Conservation (phyloP, 495 filamentous ascomycete genomes). For the Neurospora hispaniola region DNA sequence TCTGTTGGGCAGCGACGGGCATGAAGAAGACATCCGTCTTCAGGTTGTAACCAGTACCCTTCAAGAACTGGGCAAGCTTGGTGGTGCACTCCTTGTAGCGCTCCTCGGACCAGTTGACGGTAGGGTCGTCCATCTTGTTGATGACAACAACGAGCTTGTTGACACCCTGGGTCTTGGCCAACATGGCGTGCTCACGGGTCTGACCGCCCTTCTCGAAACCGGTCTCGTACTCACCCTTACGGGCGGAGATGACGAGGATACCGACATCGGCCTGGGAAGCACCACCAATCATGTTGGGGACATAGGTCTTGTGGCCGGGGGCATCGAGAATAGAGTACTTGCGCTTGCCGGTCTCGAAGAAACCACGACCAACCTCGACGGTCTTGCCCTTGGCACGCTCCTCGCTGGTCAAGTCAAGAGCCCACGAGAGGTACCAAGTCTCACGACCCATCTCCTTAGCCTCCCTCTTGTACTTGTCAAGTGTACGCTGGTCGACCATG, state of each 20-base stretch:
- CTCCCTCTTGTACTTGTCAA: constrained; percentile 96
- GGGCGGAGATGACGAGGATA: constrained; percentile 89
- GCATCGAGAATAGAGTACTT: constrained; percentile 92
- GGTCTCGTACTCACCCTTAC: constrained; percentile 98
- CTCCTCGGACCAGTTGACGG: constrained; percentile 87
- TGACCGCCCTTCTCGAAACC: constrained; percentile 99
- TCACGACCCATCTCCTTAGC: constrained; percentile 94
- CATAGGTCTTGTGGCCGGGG: constrained; percentile 92
- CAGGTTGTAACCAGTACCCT: constrained; percentile 80
- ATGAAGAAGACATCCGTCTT: constrained; percentile 90
- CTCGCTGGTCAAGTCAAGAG: constrained; percentile 90
- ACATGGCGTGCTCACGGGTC: constrained; percentile 90
- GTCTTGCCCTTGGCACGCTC: constrained; percentile 97
- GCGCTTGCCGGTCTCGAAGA: constrained; percentile 87
- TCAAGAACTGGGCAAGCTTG: constrained; percentile 81
- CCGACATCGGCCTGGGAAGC: constrained; percentile 92
- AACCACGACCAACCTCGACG: constrained; percentile 91
- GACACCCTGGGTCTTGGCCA: constrained; percentile 97
- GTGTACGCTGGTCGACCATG: constrained; percentile 97
- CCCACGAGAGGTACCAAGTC: constrained; percentile 98
- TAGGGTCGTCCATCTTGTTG: constrained; percentile 98
- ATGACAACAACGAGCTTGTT: constrained; percentile 88
- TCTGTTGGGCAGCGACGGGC: constrained; percentile 87
- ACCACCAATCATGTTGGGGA: constrained; percentile 93
- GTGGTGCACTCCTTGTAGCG: constrained; percentile 86